Percentiles rank a stretch among this genome's conserved stretches.
Conservation (phyloP, 352 stramenopile genomes). For the Phytophthora aleatoria region DNA sequence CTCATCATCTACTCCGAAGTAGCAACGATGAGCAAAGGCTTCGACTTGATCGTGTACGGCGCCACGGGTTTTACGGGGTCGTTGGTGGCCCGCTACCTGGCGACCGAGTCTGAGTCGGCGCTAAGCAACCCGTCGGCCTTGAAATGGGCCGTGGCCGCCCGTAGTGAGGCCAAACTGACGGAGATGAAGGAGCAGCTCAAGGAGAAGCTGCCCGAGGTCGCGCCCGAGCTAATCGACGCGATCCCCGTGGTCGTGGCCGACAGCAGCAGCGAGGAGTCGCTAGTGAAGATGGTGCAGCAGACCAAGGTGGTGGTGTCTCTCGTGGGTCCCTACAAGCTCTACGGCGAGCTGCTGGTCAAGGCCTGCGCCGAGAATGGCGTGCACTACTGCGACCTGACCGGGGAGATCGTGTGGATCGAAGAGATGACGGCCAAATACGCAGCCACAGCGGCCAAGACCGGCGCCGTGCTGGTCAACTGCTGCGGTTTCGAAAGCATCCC, state of each 20-base stretch:
- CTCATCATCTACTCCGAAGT: background rate
- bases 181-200: constrained; percentile 62
- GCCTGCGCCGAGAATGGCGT: constrained; percentile 86
- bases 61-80: constrained; percentile 90
- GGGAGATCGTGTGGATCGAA: constrained; percentile 87
- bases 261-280: constrained; percentile 54
- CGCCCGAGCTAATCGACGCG: constrained; percentile 43
- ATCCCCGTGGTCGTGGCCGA: constrained; percentile 63
- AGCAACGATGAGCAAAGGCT: constrained; percentile 43
- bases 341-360: constrained; percentile 84
- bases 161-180: constrained; percentile 78
- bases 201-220: constrained; percentile 44
- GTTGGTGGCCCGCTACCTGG: constrained; percentile 74
- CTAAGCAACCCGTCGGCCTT: constrained; percentile 36
- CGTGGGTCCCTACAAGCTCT: constrained; percentile 89
- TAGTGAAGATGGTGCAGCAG: constrained; percentile 77
- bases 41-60: constrained; percentile 85
- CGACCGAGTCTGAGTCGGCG: constrained; percentile 45
- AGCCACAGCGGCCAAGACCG: constrained; percentile 51
- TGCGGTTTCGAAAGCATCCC: constrained; percentile 91
- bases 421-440: constrained; percentile 81
- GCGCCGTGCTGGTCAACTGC: constrained; percentile 86
- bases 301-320: constrained; percentile 82
- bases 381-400: constrained; percentile 93
- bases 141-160: constrained; percentile 89